Percentiles rank a stretch among this genome's conserved stretches.
These are phyloP conservation scores for Ophiostoma quercus DNA, from an alignment of 2,329 filamentous ascomycete genomes.

Conservation along the genomic window DNA sequence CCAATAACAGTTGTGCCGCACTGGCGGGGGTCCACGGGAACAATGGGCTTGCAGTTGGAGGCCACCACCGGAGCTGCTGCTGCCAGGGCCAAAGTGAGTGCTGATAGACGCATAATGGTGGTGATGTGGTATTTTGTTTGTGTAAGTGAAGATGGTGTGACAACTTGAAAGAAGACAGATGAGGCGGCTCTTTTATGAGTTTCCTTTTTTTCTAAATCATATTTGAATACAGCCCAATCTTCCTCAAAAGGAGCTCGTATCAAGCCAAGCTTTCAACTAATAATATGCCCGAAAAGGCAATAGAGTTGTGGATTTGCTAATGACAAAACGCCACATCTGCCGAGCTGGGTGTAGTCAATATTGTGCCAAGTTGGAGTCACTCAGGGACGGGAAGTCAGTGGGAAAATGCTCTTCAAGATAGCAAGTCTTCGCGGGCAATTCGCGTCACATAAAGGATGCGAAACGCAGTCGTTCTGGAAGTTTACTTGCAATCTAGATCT, in stretches of 20 bases:
- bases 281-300: conserved; percentile 3
- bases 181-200: background rate
- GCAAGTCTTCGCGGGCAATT: too few species aligned
- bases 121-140: background rate
- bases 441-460: too few species aligned
- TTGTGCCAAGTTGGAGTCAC: background rate
- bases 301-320: background rate
- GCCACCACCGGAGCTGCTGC: background rate
- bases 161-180: background rate
- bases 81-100: background rate
- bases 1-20: background rate
- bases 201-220: background rate
- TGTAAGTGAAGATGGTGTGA: background rate
- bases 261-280: background rate
- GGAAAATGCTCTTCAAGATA: too few species aligned
- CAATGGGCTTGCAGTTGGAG: conserved; percentile 1
- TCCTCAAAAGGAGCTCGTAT: background rate
- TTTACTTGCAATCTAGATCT: too few species aligned
- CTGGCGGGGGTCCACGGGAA: background rate
- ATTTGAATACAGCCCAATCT: background rate
- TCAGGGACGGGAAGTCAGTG: too few species aligned
- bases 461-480: too few species aligned
- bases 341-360: background rate
- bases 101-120: background rate
- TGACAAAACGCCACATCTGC: background rate